Evolutionary conservation across 805 yeast species (phyloP).

Genomic region (Wickerhamomyces strasburgensis): DNA sequence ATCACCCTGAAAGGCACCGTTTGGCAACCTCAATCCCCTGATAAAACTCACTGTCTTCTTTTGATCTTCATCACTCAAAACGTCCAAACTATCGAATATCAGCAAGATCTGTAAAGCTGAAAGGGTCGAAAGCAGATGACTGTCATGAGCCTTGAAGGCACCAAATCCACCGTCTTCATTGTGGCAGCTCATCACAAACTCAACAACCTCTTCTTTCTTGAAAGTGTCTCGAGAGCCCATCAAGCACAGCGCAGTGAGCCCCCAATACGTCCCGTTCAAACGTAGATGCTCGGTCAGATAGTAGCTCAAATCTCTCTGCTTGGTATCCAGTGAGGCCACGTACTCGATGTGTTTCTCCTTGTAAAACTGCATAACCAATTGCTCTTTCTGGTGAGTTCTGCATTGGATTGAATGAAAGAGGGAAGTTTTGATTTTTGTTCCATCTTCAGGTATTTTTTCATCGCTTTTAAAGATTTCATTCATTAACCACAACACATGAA

Average conservation of each 20-base stretch:
- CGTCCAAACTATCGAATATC: conserved; percentile 56
- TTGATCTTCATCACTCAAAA: conserved; percentile 29
- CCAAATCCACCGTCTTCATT: conserved; percentile 77
- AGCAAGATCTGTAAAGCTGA: conserved; percentile 80
- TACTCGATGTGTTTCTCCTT: conserved; percentile 56
- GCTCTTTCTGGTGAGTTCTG: neutral
- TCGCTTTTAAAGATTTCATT: no score
- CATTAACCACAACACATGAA: neutral
- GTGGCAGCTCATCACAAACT: conserved; percentile 68
- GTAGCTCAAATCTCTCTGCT: conserved; percentile 62
- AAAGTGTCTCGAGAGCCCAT: conserved; percentile 54
- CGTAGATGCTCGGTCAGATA: conserved; percentile 90
- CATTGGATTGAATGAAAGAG: neutral
- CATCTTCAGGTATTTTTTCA: neutral
- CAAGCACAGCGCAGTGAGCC: conserved; percentile 67
- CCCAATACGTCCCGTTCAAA: conserved; percentile 95
- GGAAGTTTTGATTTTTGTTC: neutral
- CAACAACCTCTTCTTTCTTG: conserved; percentile 54
- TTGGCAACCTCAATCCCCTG: conserved; percentile 29
- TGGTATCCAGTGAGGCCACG: conserved; percentile 48
- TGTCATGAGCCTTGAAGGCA: conserved; percentile 84
- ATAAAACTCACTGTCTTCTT: conserved; percentile 32
- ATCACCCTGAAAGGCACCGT: conserved; percentile 88
- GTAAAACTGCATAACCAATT: neutral
- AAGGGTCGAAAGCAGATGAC: conserved; percentile 78